phyloP scores from a whole-genome alignment of 108 stramenopile genomes.

The Nitzschia palea region DNA sequence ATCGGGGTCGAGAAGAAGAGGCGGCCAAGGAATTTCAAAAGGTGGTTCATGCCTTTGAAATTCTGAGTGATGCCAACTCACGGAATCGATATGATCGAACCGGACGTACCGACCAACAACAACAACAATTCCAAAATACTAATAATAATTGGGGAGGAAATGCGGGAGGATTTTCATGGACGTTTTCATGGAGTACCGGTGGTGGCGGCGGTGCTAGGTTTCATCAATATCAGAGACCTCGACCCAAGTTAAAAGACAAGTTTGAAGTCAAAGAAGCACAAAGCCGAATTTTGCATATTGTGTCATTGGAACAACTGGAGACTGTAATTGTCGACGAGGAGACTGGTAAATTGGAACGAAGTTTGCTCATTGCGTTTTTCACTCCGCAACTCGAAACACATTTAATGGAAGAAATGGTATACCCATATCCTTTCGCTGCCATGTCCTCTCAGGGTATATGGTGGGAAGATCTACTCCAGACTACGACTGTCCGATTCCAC shows the following conservation, averaged over 20 bases:
- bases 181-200: slow-evolving; percentile 23
- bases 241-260: slow-evolving; percentile 46
- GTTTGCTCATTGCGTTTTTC: slow-evolving; percentile 50
- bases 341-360: slow-evolving; percentile 46
- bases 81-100: slow-evolving; percentile 56
- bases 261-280: slow-evolving; percentile 57
- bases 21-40: slow-evolving; percentile 57
- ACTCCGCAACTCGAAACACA: slow-evolving; percentile 48
- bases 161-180: slow-evolving; percentile 22
- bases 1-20: slow-evolving; percentile 55
- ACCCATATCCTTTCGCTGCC: slow-evolving; percentile 68
- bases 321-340: slow-evolving; percentile 57
- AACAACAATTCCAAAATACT: slow-evolving; percentile 11
- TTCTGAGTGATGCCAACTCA: slow-evolving; percentile 43
- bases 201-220: slow-evolving; percentile 6
- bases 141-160: not conserved
- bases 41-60: slow-evolving; percentile 69
- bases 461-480: slow-evolving; percentile 76
- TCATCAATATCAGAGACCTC: slow-evolving; percentile 3
- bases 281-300: slow-evolving; percentile 59
- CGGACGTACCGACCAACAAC: slow-evolving; percentile 18
- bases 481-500: slow-evolving; percentile 57
- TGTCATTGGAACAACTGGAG: slow-evolving; percentile 59
- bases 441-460: slow-evolving; percentile 60
- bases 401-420: slow-evolving; percentile 62